These are phyloP conservation scores for Plasmodium gaboni DNA, from an alignment of 169 alveolate genomes.

Conservation along the genomic window DNA sequence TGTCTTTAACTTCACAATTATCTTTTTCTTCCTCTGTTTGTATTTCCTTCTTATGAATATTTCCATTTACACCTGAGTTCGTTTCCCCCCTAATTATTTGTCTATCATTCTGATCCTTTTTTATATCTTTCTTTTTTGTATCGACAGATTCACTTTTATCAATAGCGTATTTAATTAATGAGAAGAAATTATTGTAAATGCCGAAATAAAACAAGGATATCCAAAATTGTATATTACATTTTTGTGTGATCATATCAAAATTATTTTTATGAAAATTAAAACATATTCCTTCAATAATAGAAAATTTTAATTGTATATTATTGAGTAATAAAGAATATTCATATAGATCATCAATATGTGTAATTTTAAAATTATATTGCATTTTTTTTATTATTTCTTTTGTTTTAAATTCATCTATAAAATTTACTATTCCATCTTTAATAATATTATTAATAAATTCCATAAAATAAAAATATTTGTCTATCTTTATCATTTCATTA, in stretches of 20 bases:
- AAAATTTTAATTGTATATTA: constrained; percentile 37
- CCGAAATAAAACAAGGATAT: constrained; percentile 65
- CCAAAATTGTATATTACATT: constrained; percentile 57
- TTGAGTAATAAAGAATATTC: constrained; percentile 60
- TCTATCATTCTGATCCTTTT: not conserved
- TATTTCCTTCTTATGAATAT: not conserved
- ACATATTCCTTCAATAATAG: constrained; percentile 68
- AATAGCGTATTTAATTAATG: constrained; percentile 56
- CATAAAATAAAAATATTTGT: constrained; percentile 26
- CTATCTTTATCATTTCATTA: constrained; percentile 55
- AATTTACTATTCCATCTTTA: constrained; percentile 42
- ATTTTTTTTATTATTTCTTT: constrained; percentile 46
- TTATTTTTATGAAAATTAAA: constrained; percentile 48
- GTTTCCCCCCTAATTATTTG: not conserved
- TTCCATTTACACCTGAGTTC: not conserved
- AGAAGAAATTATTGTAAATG: constrained; percentile 57
- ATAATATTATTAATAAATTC: constrained; percentile 62
- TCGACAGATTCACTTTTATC: constrained; percentile 31
- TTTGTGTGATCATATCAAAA: constrained; percentile 35
- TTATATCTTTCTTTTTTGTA: constrained; percentile 12
- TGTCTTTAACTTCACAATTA: not conserved
- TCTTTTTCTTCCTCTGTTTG: not conserved
- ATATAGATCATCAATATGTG: constrained; percentile 54
- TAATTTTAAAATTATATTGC: constrained; percentile 26
- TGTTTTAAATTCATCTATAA: constrained; percentile 54